Percentiles rank a stretch among this genome's conserved stretches.
Conservation (phyloP, 495 filamentous ascomycete species). For the Oidiodendron maius region DNA sequence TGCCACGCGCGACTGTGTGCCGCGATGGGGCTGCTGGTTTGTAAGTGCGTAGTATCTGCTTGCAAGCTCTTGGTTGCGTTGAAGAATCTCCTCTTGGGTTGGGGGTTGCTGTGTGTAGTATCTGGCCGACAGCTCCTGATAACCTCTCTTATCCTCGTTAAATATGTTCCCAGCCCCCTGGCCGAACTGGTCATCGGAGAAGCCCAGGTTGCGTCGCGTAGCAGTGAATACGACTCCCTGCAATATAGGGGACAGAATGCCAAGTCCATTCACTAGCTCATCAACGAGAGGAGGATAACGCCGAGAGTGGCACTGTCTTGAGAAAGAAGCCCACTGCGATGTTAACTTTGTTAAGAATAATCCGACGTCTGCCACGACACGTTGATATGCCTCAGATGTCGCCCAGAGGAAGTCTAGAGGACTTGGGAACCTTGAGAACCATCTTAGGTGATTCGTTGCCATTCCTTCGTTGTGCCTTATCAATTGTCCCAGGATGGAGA, state of each 20-base stretch:
- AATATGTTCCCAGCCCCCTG: constrained; percentile 32
- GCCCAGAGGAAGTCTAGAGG: constrained; percentile 25
- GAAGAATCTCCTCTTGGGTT: constrained; percentile 23
- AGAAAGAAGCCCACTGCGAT: constrained; percentile 25
- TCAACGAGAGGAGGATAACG: constrained; percentile 54
- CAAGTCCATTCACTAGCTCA: constrained; percentile 47
- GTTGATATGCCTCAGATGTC: constrained; percentile 20
- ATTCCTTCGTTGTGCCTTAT: constrained; percentile 23
- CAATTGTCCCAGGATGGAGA: constrained; percentile 27
- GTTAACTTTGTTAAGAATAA: constrained; percentile 31
- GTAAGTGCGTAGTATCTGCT: constrained; percentile 9
- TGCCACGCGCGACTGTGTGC: neutral
- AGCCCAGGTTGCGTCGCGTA: constrained; percentile 30
- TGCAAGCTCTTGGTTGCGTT: constrained; percentile 14
- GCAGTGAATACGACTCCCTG: constrained; percentile 56
- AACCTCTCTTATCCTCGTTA: constrained; percentile 29
- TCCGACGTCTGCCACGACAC: constrained; percentile 25
- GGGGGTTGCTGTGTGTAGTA: constrained; percentile 23
- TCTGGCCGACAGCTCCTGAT: constrained; percentile 12
- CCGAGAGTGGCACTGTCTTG: constrained; percentile 25
- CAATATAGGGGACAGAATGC: constrained; percentile 47
- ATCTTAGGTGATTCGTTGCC: constrained; percentile 32
- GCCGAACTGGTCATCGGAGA: constrained; percentile 22
- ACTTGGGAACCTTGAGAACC: constrained; percentile 47
- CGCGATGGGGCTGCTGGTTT: constrained; percentile 1